Evolutionary conservation across 176 grass and related monocot species (phyloP).

Genomic region (Cenchrus purpureus): DNA sequence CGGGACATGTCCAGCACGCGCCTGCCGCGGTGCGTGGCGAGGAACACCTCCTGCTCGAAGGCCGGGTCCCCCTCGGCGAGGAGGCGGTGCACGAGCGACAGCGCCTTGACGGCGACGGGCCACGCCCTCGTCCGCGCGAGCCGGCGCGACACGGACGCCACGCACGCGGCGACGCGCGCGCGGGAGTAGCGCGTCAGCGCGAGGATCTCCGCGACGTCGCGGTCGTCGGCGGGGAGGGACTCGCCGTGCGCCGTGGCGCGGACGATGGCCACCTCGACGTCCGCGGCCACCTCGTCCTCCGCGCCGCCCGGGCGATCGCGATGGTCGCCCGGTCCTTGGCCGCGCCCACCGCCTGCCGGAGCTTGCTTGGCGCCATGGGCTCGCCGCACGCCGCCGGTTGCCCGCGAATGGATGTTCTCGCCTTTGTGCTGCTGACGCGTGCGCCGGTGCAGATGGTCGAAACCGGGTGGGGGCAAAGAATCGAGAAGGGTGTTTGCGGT

Average conservation of each 20-base stretch:
- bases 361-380: slow-evolving; percentile 64
- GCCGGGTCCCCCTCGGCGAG: slow-evolving; percentile 69
- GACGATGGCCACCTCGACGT: slow-evolving; percentile 66
- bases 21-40: slow-evolving; percentile 52
- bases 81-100: slow-evolving; percentile 72
- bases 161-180: slow-evolving; percentile 59
- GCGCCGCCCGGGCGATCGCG: slow-evolving; percentile 49
- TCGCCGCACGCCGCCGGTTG: background rate
- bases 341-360: slow-evolving; percentile 64
- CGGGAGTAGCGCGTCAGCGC: slow-evolving; percentile 70
- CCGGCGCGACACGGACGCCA: slow-evolving; percentile 60
- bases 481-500: background rate
- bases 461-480: background rate
- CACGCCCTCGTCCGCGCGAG: slow-evolving; percentile 55
- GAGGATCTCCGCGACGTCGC: slow-evolving; percentile 66
- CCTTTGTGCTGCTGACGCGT: background rate
- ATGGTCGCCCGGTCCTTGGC: slow-evolving; percentile 79
- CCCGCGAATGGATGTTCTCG: background rate
- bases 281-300: slow-evolving; percentile 50
- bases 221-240: slow-evolving; percentile 45
- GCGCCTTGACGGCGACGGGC: slow-evolving; percentile 73
- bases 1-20: slow-evolving; percentile 70
- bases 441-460: too few species aligned
- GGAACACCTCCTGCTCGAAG: slow-evolving; percentile 77
- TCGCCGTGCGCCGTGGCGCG: slow-evolving; percentile 75